Evolutionary conservation across 495 filamentous ascomycete species (phyloP).

Genomic region (Neurospora sp.): DNA sequence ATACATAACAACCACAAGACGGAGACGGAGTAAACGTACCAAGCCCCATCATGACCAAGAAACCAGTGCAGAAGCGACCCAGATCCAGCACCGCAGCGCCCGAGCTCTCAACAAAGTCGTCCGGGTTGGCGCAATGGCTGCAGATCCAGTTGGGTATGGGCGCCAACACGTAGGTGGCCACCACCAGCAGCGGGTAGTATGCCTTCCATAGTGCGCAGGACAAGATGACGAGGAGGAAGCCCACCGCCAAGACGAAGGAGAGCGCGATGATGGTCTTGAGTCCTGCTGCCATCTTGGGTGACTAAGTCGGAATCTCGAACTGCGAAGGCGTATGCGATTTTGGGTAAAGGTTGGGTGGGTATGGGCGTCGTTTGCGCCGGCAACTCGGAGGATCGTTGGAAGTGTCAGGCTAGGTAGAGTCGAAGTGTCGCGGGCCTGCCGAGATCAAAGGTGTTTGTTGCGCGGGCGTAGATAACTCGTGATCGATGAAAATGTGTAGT

Average conservation of each 20-base stretch:
- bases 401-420: not conserved
- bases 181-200: slow-evolving; percentile 88
- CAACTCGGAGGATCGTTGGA: not conserved
- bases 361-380: slow-evolving; percentile 1
- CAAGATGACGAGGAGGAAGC: slow-evolving; percentile 98
- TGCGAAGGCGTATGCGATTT: not conserved
- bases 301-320: not conserved
- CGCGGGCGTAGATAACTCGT: not conserved
- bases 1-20: not conserved
- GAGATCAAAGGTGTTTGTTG: not conserved
- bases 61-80: slow-evolving; percentile 88
- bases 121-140: slow-evolving; percentile 74
- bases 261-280: slow-evolving; percentile 98
- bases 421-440: not conserved
- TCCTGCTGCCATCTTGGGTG: slow-evolving; percentile 61
- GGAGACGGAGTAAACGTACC: slow-evolving; percentile 47
- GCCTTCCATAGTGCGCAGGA: slow-evolving; percentile 88
- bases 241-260: slow-evolving; percentile 97
- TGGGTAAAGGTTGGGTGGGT: not conserved
- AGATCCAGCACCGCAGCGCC: slow-evolving; percentile 79
- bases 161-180: slow-evolving; percentile 88
- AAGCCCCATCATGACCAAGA: slow-evolving; percentile 95
- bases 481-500: not conserved
- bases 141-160: slow-evolving; percentile 96
- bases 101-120: slow-evolving; percentile 87